A percentile compares a stretch with the other conserved stretches of the same genome.
These are phyloP conservation scores for Talaromyces wortmannii DNA, from an alignment of 495 filamentous ascomycete species.

Conservation along the genomic window DNA sequence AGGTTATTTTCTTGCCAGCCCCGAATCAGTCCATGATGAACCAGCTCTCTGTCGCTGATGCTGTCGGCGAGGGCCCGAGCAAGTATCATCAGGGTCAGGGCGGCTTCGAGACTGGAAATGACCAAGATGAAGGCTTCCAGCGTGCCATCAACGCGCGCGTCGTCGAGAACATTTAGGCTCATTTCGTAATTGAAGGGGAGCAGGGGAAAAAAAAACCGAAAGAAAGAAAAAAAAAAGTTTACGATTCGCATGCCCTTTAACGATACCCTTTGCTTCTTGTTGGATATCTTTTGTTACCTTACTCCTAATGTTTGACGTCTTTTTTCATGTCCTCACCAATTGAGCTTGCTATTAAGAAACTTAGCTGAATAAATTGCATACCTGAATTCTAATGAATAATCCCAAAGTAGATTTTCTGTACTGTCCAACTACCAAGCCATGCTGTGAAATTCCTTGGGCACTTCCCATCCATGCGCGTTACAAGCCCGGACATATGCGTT, in stretches of 20 bases:
- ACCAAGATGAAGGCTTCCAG: constrained; percentile 60
- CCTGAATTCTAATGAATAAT: neutral
- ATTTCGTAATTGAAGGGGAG: neutral
- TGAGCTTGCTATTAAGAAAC: neutral
- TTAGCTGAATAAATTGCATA: neutral
- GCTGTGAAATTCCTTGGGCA: constrained; percentile 20
- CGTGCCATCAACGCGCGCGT: constrained; percentile 77
- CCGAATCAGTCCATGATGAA: constrained; percentile 42
- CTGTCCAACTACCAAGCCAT: constrained; percentile 11
- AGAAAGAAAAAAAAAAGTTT: neutral
- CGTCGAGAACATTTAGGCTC: constrained; percentile 83
- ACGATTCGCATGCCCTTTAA: neutral
- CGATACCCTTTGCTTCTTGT: constrained; percentile 1
- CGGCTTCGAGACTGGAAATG: constrained; percentile 26
- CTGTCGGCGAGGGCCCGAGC: constrained; percentile 52
- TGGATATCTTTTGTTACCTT: no score
- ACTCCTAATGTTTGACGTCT: no score
- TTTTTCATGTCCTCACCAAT: neutral
- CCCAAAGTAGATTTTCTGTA: neutral
- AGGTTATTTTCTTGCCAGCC: constrained; percentile 91
- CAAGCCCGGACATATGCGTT: constrained; percentile 67
- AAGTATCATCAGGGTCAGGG: constrained; percentile 40
- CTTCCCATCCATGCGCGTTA: constrained; percentile 49
- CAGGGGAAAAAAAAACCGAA: neutral
- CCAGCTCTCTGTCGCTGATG: constrained; percentile 44